Conservation (phyloP, 2,329 filamentous ascomycete genomes). For the Raffaelea deltoideospora region DNA sequence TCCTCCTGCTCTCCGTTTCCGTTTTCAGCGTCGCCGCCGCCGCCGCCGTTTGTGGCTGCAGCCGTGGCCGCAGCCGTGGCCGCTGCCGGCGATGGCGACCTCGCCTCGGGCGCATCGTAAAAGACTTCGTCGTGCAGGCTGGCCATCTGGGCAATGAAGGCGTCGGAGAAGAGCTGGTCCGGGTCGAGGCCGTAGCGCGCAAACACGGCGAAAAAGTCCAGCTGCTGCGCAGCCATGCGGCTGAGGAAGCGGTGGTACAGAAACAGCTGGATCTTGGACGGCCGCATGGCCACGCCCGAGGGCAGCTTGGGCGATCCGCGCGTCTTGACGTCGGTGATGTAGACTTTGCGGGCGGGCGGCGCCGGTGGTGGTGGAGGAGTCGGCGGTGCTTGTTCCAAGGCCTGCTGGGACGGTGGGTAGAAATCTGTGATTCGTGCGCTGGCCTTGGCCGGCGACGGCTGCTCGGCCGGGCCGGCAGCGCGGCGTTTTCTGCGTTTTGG, state of each 20-base stretch:
- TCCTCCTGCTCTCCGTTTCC: no score
- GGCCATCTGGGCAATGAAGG: constrained; percentile 62
- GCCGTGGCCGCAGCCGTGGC: constrained; percentile 6
- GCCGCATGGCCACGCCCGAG: constrained; percentile 48
- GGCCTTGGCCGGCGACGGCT: constrained; percentile 2
- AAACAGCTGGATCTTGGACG: constrained; percentile 75
- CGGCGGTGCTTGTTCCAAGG: background rate
- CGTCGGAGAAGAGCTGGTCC: constrained; percentile 55
- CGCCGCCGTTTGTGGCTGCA: no score
- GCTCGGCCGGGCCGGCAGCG: constrained; percentile 14
- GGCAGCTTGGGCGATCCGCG: constrained; percentile 50
- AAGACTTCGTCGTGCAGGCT: constrained; percentile 52
- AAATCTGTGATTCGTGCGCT: constrained; percentile 10
- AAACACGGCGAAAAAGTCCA: constrained; percentile 57
- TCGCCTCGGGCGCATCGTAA: constrained; percentile 23
- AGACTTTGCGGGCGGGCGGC: constrained; percentile 27
- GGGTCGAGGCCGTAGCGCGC: constrained; percentile 55
- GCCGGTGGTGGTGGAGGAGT: background rate
- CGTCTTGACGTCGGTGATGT: constrained; percentile 83
- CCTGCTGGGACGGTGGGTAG: constrained; percentile 3
- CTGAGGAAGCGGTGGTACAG: constrained; percentile 79
- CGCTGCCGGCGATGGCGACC: constrained; percentile 11
- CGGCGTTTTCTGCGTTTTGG: constrained; percentile 12
- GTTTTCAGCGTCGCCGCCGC: no score
- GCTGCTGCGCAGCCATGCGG: constrained; percentile 52